These are phyloP conservation scores for Stylosanthes scabra DNA, from an alignment of 331 rosid genomes.

Conservation along the genomic window DNA sequence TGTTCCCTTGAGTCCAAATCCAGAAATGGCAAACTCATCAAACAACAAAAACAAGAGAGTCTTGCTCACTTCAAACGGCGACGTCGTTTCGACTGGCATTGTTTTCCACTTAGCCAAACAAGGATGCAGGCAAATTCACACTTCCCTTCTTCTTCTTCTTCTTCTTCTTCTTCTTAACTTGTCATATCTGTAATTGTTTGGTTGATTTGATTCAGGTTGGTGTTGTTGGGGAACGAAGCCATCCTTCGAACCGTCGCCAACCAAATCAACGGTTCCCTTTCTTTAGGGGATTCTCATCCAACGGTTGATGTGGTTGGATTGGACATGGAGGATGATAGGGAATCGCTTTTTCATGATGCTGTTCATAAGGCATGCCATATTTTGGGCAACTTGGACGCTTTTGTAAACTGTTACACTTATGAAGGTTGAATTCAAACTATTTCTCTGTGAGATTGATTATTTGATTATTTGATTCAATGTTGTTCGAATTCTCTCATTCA, in stretches of 20 bases:
- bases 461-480: too few relatives aligned
- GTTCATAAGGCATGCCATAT: constrained; percentile 65
- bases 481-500: not conserved
- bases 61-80: constrained; percentile 73
- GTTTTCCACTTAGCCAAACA: constrained; percentile 72
- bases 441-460: not conserved
- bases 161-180: not conserved
- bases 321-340: constrained; percentile 63
- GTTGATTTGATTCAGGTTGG: constrained; percentile 52
- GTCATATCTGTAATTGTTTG: not conserved
- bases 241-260: constrained; percentile 40
- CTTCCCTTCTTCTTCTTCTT: not conserved
- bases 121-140: constrained; percentile 72
- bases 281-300: constrained; percentile 14
- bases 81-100: constrained; percentile 63
- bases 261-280: constrained; percentile 46
- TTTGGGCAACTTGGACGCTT: constrained; percentile 75
- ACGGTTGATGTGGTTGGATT: constrained; percentile 58
- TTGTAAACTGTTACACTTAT: constrained; percentile 69
- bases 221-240: constrained; percentile 73
- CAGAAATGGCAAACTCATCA: constrained; percentile 49
- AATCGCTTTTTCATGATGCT: constrained; percentile 55
- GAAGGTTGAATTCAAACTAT: constrained; percentile 60
- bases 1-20: not conserved
- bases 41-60: constrained; percentile 52